Evolutionary conservation across 2,329 filamentous ascomycete genomes (phyloP).

Genomic region (Exophiala alcalophila): DNA sequence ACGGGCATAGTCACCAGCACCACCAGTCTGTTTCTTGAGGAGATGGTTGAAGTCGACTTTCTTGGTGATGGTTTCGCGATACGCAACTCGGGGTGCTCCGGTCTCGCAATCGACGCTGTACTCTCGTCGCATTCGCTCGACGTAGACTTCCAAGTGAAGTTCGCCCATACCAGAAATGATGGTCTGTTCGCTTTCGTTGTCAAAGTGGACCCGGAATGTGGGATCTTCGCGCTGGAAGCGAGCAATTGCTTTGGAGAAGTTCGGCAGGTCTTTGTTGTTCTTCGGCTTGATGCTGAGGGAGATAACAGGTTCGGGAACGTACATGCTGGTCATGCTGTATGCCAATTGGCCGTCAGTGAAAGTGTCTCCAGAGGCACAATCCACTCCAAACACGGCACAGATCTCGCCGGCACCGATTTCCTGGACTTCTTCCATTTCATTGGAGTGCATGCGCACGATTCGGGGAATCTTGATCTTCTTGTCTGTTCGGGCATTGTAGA

Average conservation of each 20-base stretch:
- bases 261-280: conserved; percentile 82
- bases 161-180: conserved; percentile 99
- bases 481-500: conserved; percentile 89
- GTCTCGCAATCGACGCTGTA: conserved; percentile 95
- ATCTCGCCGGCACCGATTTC: conserved; percentile 97
- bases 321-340: conserved; percentile 96
- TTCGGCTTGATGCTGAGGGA: conserved; percentile 97
- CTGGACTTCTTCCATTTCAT: conserved; percentile 95
- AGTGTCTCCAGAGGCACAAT: conserved; percentile 95
- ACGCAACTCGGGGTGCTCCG: conserved; percentile 95
- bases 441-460: conserved; percentile 98
- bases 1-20: conserved; percentile 90
- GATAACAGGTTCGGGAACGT: conserved; percentile 95
- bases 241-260: conserved; percentile 98
- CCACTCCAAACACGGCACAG: conserved; percentile 95
- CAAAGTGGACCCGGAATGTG: conserved; percentile 92
- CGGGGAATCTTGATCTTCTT: conserved; percentile 96
- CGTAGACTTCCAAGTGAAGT: conserved; percentile 92
- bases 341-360: conserved; percentile 92
- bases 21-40: conserved; percentile 91
- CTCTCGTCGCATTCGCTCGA: conserved; percentile 93
- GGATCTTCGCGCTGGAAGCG: conserved; percentile 98
- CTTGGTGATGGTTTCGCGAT: conserved; percentile 86
- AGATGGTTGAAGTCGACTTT: conserved; percentile 85
- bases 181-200: conserved; percentile 88